phyloP scores from a whole-genome alignment of 1,284 basidiomycete genomes.

The Ustilago curta region DNA sequence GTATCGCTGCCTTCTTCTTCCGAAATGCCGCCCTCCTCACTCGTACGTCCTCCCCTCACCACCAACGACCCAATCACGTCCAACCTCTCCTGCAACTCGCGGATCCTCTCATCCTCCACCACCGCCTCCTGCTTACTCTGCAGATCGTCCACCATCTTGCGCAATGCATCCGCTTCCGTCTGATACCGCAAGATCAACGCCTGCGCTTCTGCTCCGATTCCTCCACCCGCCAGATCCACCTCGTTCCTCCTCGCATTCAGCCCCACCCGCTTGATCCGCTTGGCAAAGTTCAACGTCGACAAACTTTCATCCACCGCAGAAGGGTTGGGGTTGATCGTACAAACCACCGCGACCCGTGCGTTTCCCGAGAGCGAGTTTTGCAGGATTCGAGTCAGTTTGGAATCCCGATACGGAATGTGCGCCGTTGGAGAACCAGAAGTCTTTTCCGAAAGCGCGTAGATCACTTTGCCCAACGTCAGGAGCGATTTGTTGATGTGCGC shows the following conservation, averaged over 20 bases:
- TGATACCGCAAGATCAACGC: slow-evolving; percentile 62
- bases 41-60: slow-evolving; percentile 50
- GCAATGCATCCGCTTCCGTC: slow-evolving; percentile 58
- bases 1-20: slow-evolving; percentile 11
- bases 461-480: slow-evolving; percentile 68
- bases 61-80: slow-evolving; percentile 61
- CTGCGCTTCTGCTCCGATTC: slow-evolving; percentile 56
- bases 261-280: slow-evolving; percentile 82
- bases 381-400: slow-evolving; percentile 89
- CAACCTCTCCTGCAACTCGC: slow-evolving; percentile 56
- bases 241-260: slow-evolving; percentile 92
- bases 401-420: slow-evolving; percentile 94
- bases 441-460: slow-evolving; percentile 64
- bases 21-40: slow-evolving; percentile 14
- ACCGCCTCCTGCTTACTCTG: slow-evolving; percentile 23
- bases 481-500: slow-evolving; percentile 74
- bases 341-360: slow-evolving; percentile 94
- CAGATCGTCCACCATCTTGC: slow-evolving; percentile 54
- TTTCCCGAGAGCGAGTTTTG: slow-evolving; percentile 95
- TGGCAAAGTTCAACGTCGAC: slow-evolving; percentile 88
- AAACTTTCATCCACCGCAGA: slow-evolving; percentile 79
- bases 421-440: neutral
- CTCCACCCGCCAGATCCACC: slow-evolving; percentile 71
- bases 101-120: slow-evolving; percentile 38
- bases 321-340: slow-evolving; percentile 76